These are phyloP conservation scores for Nitzschia palea DNA, from an alignment of 108 stramenopile genomes.

Conservation along the genomic window DNA sequence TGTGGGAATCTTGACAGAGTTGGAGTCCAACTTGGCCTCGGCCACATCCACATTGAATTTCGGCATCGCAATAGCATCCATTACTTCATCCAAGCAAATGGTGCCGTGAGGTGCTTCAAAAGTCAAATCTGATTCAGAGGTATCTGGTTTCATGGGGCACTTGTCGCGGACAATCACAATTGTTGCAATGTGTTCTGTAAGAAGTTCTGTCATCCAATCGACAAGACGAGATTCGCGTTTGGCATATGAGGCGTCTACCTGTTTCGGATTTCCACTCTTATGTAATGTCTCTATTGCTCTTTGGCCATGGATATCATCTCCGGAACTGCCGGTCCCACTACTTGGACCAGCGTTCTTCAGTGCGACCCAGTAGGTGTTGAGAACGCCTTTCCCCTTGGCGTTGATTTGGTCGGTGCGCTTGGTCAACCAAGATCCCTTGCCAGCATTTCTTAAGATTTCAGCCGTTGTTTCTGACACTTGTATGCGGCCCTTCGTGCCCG, in stretches of 20 bases:
- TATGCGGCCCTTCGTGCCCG: constrained; percentile 14
- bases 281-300: too few species aligned
- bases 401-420: constrained; percentile 3
- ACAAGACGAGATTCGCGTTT: constrained; percentile 24
- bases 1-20: not conserved
- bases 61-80: constrained; percentile 20
- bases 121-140: not conserved
- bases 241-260: too few species aligned
- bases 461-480: constrained; percentile 31
- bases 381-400: constrained; percentile 20
- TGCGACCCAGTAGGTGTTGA: constrained; percentile 24
- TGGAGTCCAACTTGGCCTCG: not conserved
- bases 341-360: not conserved
- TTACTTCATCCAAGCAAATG: constrained; percentile 18
- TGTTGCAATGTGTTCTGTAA: not conserved
- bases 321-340: not conserved
- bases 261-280: too few species aligned
- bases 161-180: constrained; percentile 1
- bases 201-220: constrained; percentile 13
- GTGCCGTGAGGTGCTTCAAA: not conserved
- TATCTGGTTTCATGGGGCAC: not conserved
- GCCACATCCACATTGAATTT: constrained; percentile 1
- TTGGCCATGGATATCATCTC: too few species aligned
- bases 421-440: constrained; percentile 19
- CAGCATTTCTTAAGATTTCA: constrained; percentile 8